phyloP scores from a whole-genome alignment of 495 filamentous ascomycete genomes.

The Amorphotheca resinae region DNA sequence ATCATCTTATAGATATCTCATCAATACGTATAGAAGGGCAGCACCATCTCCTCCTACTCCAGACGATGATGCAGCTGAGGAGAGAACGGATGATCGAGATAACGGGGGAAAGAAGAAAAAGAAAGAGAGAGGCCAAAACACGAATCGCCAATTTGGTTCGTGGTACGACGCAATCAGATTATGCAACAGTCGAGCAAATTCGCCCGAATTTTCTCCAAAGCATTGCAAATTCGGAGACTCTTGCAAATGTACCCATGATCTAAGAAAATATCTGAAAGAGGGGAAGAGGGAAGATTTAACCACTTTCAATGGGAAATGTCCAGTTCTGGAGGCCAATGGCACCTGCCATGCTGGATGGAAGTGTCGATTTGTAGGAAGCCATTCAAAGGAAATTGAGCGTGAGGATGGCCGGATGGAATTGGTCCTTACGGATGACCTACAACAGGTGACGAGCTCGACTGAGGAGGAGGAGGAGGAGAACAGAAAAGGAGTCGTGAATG shows the following conservation, averaged over 20 bases:
- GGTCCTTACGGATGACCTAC: constrained; percentile 39
- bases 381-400: constrained; percentile 60
- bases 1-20: constrained; percentile 12
- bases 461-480: constrained; percentile 25
- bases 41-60: constrained; percentile 4
- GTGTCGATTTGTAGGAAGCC: constrained; percentile 75
- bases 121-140: constrained; percentile 73
- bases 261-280: constrained; percentile 73
- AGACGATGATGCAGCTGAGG: constrained; percentile 56
- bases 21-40: constrained; percentile 4
- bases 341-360: constrained; percentile 78
- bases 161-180: constrained; percentile 67
- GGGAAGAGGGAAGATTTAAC: constrained; percentile 68
- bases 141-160: constrained; percentile 66
- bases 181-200: constrained; percentile 54
- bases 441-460: constrained; percentile 17
- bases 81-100: constrained; percentile 15
- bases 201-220: constrained; percentile 63
- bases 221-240: constrained; percentile 61
- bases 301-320: constrained; percentile 64
- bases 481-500: constrained; percentile 55
- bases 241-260: constrained; percentile 68
- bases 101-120: constrained; percentile 37
- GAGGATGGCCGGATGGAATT: constrained; percentile 75
- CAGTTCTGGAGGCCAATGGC: constrained; percentile 63